phyloP scores from a whole-genome alignment of 768 basidiomycete species.

The Sporobolomyces roseus region DNA sequence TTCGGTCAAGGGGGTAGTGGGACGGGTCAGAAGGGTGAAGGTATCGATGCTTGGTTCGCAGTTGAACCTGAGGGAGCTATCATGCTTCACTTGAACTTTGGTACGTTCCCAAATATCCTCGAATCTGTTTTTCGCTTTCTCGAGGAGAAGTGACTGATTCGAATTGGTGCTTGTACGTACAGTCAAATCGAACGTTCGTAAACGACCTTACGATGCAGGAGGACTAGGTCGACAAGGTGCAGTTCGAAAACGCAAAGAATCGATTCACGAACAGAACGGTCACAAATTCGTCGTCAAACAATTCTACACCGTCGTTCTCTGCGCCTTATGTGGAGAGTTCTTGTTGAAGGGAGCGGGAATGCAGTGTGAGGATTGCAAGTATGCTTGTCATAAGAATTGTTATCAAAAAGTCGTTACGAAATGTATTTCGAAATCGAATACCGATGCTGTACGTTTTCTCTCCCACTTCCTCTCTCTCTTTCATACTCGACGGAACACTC shows the following conservation, averaged over 20 bases:
- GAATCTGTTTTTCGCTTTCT: neutral
- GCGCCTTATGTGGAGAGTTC: constrained; percentile 96
- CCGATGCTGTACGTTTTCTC: constrained; percentile 63
- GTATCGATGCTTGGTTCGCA: constrained; percentile 90
- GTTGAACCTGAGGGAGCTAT: constrained; percentile 97
- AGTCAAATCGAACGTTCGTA: constrained; percentile 98
- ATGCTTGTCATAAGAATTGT: constrained; percentile 98
- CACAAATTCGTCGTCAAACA: constrained; percentile 96
- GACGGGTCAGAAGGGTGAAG: constrained; percentile 18
- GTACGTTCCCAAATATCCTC: constrained; percentile 55
- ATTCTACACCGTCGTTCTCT: constrained; percentile 90
- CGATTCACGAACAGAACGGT: constrained; percentile 99
- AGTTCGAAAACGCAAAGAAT: constrained; percentile 93
- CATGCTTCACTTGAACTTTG: constrained; percentile 79
- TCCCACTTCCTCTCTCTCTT: constrained; percentile 3
- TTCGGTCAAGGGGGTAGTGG: neutral
- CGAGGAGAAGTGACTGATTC: neutral
- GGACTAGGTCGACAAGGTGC: constrained; percentile 97
- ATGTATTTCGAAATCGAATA: constrained; percentile 95
- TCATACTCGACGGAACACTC: too few relatives aligned
- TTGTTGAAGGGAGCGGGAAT: constrained; percentile 87
- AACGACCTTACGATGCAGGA: constrained; percentile 86
- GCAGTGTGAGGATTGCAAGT: constrained; percentile 98
- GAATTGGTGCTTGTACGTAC: neutral
- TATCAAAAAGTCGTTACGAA: constrained; percentile 99